Evolutionary conservation across 768 basidiomycete genomes (phyloP).

Genomic region (Pleurotus cornucopiae): DNA sequence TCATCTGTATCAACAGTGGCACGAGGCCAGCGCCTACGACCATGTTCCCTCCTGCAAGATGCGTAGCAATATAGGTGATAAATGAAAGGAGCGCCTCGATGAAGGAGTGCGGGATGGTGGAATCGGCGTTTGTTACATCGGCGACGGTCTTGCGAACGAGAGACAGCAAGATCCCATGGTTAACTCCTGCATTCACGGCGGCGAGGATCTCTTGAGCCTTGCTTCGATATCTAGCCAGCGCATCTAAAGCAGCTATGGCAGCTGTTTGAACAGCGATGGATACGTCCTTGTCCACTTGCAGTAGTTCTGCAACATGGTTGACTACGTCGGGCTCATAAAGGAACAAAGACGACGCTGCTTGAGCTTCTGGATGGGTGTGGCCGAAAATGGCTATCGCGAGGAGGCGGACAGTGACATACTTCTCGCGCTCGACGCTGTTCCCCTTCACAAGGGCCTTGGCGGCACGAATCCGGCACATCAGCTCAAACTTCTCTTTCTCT

Average conservation of each 20-base stretch:
- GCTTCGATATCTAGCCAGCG: conserved; percentile 77
- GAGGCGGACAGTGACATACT: conserved; percentile 76
- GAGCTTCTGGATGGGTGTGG: conserved; percentile 77
- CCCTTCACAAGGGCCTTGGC: conserved; percentile 64
- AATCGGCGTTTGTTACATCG: conserved; percentile 65
- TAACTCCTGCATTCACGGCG: conserved; percentile 91
- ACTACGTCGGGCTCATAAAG: conserved; percentile 94
- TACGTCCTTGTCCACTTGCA: conserved; percentile 75
- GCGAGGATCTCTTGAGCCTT: conserved; percentile 85
- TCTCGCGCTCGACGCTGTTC: conserved; percentile 62
- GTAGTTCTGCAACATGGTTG: conserved; percentile 80
- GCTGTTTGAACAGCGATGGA: conserved; percentile 75
- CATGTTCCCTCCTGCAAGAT: conserved; percentile 86
- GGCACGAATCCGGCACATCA: conserved; percentile 81
- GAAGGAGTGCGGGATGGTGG: conserved; percentile 66
- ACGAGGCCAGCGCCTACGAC: conserved; percentile 92
- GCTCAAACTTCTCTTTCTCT: conserved; percentile 80
- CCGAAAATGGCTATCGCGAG: conserved; percentile 89
- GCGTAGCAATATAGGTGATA: conserved; percentile 81
- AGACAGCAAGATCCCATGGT: conserved; percentile 92
- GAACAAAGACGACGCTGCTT: conserved; percentile 79
- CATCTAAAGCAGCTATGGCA: conserved; percentile 87
- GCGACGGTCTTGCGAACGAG: conserved; percentile 77
- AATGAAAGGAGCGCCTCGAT: conserved; percentile 84
- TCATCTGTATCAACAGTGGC: conserved; percentile 82